Conservation (phyloP, 129 eudicot genomes). For the Saposhnikovia divaricata region DNA sequence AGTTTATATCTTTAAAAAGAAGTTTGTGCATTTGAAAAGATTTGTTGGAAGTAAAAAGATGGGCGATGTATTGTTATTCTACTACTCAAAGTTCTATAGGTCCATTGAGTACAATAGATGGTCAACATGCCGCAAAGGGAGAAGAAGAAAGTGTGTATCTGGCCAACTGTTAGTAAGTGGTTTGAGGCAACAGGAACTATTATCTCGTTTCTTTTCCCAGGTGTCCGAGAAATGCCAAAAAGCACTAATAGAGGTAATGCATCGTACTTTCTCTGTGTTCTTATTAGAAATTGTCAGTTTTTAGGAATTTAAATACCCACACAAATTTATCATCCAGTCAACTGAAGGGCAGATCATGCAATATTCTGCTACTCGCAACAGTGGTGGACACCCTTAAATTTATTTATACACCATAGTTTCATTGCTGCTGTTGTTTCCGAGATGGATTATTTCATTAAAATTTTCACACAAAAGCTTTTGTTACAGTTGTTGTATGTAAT, state of each 20-base stretch:
- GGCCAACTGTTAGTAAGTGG: conserved; percentile 59
- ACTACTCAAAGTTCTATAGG: conserved; percentile 49
- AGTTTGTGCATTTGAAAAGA: conserved; percentile 40
- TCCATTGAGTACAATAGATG: conserved; percentile 43
- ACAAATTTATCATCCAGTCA: neutral
- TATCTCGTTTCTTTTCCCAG: conserved; percentile 36
- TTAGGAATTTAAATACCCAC: neutral
- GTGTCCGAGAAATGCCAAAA: conserved; percentile 39
- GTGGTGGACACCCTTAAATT: neutral
- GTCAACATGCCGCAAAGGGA: conserved; percentile 51
- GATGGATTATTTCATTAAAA: neutral
- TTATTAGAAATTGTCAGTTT: neutral
- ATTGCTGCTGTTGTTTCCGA: neutral
- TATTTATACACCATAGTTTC: neutral
- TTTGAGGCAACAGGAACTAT: conserved; percentile 56
- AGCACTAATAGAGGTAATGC: conserved; percentile 51
- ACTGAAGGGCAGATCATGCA: neutral
- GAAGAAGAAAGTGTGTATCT: conserved; percentile 35
- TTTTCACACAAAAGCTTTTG: neutral
- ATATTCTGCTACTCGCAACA: neutral
- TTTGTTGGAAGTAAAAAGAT: conserved; percentile 50
- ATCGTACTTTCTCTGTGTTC: neutral
- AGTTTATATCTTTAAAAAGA: conserved; percentile 51
- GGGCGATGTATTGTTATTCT: conserved; percentile 45
- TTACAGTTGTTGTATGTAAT: neutral